A percentile compares a stretch with the other conserved stretches of the same genome.
Conservation (phyloP, 495 filamentous ascomycete species). For the Parmelia sp. region DNA sequence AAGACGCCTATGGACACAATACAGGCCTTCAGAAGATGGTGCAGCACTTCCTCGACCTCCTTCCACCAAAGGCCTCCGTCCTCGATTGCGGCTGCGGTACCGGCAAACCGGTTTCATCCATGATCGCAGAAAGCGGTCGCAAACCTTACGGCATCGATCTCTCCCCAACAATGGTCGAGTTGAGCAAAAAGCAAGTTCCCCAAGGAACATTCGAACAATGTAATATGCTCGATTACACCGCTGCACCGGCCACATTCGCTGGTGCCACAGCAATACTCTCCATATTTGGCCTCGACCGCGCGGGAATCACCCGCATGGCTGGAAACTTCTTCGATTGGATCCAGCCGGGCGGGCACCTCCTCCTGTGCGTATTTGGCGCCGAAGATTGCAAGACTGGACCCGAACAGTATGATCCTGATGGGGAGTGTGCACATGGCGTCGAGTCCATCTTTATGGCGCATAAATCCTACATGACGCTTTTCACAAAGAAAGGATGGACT, state of each 20-base stretch:
- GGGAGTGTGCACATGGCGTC: conserved; percentile 12
- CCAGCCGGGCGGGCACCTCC: conserved; percentile 3
- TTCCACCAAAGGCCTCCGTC: conserved; percentile 21
- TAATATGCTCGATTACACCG: conserved; percentile 29
- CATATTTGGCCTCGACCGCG: conserved; percentile 18
- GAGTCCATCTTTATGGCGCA: conserved; percentile 14
- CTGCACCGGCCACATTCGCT: conserved; percentile 15
- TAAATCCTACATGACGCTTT: conserved; percentile 9
- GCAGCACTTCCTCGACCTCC: conserved; percentile 19
- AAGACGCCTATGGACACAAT: conserved; percentile 31
- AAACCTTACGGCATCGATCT: conserved; percentile 33
- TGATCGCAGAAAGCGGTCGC: conserved; percentile 32
- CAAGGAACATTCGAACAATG: conserved; percentile 27
- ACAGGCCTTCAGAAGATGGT: conserved; percentile 6
- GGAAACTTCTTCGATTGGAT: conserved; percentile 21
- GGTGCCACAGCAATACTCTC: conserved; percentile 22
- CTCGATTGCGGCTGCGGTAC: conserved; percentile 47
- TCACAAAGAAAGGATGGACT: conserved; percentile 18
- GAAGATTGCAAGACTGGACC: conserved; percentile 13
- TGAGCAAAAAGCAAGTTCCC: conserved; percentile 30
- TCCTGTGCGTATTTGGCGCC: conserved; percentile 11
- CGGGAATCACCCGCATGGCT: conserved; percentile 18
- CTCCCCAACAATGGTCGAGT: conserved; percentile 30
- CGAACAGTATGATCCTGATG: conserved; percentile 17
- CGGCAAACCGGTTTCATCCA: conserved; percentile 31